A percentile compares a stretch with the other conserved stretches of the same genome.
These are phyloP conservation scores for Citrus australasica DNA, from an alignment of 345 rosid genomes.

Conservation along the genomic window DNA sequence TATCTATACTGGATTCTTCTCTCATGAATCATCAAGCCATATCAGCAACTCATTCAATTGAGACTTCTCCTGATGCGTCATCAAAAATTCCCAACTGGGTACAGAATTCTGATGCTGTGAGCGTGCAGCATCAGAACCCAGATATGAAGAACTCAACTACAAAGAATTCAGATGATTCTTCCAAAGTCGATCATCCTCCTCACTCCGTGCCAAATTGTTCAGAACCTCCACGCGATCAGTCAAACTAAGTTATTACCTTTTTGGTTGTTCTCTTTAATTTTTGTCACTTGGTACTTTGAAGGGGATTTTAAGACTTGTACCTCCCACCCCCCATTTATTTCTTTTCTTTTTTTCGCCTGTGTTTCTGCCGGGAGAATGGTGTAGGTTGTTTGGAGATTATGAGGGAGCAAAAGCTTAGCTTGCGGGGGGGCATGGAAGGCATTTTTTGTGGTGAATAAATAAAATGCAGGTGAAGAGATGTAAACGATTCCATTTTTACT, in stretches of 20 bases:
- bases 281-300: slow-evolving; percentile 14
- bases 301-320: slow-evolving; percentile 29
- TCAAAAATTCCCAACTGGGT: slow-evolving; percentile 33
- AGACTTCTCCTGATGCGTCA: slow-evolving; percentile 20
- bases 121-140: slow-evolving; percentile 23
- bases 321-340: slow-evolving; percentile 23
- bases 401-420: slow-evolving; percentile 4
- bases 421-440: slow-evolving; percentile 26
- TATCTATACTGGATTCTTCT: slow-evolving; percentile 38
- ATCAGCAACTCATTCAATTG: slow-evolving; percentile 28
- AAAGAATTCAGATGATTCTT: slow-evolving; percentile 33
- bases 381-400: slow-evolving; percentile 23
- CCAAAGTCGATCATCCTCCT: slow-evolving; percentile 25
- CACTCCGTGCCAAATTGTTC: slow-evolving; percentile 30
- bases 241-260: slow-evolving; percentile 10
- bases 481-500: slow-evolving; percentile 9
- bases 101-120: slow-evolving; percentile 24
- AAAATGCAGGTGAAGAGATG: slow-evolving; percentile 39
- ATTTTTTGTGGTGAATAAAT: slow-evolving; percentile 38
- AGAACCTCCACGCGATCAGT: slow-evolving; percentile 31
- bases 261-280: slow-evolving; percentile 1
- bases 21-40: slow-evolving; percentile 37
- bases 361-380: slow-evolving; percentile 19
- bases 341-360: slow-evolving; percentile 32
- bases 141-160: slow-evolving; percentile 23